Evolutionary conservation across 2,329 filamentous ascomycete genomes (phyloP), one percentile per base, ranked within the genome.

Genomic region (Aphanoascus verrucosus): DNA sequence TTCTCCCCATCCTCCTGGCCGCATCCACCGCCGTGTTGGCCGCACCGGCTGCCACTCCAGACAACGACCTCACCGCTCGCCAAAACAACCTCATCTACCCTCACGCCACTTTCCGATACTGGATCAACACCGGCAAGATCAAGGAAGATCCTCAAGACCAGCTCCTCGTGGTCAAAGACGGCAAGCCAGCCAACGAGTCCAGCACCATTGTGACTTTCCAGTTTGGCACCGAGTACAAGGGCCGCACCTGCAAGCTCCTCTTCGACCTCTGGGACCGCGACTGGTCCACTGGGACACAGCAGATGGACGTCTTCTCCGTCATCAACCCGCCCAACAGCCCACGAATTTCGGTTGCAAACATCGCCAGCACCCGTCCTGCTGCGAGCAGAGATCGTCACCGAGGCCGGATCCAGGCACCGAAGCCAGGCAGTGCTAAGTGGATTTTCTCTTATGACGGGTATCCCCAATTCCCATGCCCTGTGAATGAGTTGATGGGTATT

Each of bases 201-300:
- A 63, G 55, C 55, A 54, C 58, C 1, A 60, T 63, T 20, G 59
- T 62, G 7, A 63, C 59, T 31, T 63, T 63, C 52, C 8, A 58
- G n/a, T 32, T 63, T 20, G 46, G 52, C 17, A 6, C 53, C 0
- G 55, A 58, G 1, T 40, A 57, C 38, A 41, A 45, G 11, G 60
- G 59, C 46, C 57, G 55, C 19, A 57, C 49, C 15, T 63, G 62
- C 60, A 56, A 52, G 47, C 56, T 63, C 9, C 53, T 59, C 8
- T 62, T 63, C 23, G 62, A 63, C 23, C 57, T 62, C 5, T 58
- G 59, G 57, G 54, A 55, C 20, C 57, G 58, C 9, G 61, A 63
- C 31, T 38, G 53, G 46, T 60, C 61, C 23, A 62, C 57, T 1
- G 62, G 62, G 6, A 54, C 61, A 0, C 53, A 61, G 48, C 55